Evolutionary conservation across 2,329 filamentous ascomycete species (phyloP).

Genomic region (Periglandula ipomoeae): DNA sequence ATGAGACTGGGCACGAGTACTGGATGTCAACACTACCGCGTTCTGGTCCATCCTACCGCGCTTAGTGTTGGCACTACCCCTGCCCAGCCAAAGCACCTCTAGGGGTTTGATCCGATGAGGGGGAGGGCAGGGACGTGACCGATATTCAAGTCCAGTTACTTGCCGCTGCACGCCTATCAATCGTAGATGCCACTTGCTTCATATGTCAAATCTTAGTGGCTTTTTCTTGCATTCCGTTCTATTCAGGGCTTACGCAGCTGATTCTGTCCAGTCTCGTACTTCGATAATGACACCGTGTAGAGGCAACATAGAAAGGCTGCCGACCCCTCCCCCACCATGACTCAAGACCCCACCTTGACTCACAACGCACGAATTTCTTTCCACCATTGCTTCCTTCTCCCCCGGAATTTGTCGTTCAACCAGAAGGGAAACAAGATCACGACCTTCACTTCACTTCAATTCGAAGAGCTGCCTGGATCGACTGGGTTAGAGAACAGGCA

Average conservation of each 20-base stretch:
- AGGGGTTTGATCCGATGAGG: too few relatives aligned
- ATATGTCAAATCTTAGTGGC: too few relatives aligned
- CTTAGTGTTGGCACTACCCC: not conserved
- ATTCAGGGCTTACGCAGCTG: too few relatives aligned
- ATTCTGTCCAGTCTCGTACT: too few relatives aligned
- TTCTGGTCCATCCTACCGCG: not conserved
- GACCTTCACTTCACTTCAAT: not conserved
- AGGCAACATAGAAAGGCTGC: not conserved
- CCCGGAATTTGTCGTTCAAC: not conserved
- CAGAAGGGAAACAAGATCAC: not conserved
- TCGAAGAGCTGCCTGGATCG: not conserved
- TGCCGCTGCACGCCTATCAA: not conserved
- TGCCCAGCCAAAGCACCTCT: not conserved
- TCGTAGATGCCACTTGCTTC: too few relatives aligned
- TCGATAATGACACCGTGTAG: too few relatives aligned
- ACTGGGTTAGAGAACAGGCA: too few relatives aligned
- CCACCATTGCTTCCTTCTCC: not conserved
- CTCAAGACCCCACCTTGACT: slow-evolving; percentile 5
- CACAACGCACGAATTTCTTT: slow-evolving; percentile 2
- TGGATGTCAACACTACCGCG: slow-evolving; percentile 1
- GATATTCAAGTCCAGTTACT: not conserved
- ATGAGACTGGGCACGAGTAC: not conserved
- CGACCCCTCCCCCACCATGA: slow-evolving; percentile 1
- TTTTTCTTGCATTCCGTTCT: too few relatives aligned
- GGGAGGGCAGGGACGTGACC: too few relatives aligned